Percentiles rank a stretch among this genome's conserved stretches.
Conservation (phyloP, 2,329 filamentous ascomycete genomes). For the Trichoderma citrinoviride region DNA sequence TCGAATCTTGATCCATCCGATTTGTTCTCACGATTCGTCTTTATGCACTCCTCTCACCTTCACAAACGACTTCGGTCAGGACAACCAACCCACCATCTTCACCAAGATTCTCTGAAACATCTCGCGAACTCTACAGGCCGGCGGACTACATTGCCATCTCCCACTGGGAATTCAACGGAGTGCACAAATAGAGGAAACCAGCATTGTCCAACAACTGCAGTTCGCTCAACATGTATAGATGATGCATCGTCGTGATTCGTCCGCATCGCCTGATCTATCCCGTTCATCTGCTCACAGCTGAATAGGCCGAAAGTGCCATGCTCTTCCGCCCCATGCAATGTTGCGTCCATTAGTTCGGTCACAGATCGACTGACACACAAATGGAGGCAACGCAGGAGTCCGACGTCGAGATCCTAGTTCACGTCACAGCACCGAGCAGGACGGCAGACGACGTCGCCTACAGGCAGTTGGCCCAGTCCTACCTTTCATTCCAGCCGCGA, state of each 20-base stretch:
- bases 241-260: not conserved
- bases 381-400: slow-evolving; percentile 20
- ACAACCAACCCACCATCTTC: not conserved
- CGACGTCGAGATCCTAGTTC: slow-evolving; percentile 54
- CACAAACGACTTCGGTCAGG: no score
- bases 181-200: not conserved
- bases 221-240: slow-evolving; percentile 9
- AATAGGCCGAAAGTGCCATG: not conserved
- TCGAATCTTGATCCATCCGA: no score
- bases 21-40: no score
- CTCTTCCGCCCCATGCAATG: not conserved
- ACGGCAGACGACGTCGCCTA: slow-evolving; percentile 49
- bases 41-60: no score
- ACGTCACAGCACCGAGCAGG: slow-evolving; percentile 52
- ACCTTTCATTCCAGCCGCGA: slow-evolving; percentile 46
- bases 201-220: not conserved
- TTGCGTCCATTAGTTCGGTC: not conserved
- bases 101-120: not conserved
- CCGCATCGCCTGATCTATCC: not conserved
- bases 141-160: not conserved
- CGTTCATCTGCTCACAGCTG: not conserved
- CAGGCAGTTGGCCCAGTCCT: slow-evolving; percentile 49
- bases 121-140: not conserved
- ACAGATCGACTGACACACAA: not conserved
- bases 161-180: no score